A percentile compares a stretch with the other conserved stretches of the same genome.
These are phyloP conservation scores for Metarhizium album DNA, from an alignment of 2,329 filamentous ascomycete species.

Conservation along the genomic window DNA sequence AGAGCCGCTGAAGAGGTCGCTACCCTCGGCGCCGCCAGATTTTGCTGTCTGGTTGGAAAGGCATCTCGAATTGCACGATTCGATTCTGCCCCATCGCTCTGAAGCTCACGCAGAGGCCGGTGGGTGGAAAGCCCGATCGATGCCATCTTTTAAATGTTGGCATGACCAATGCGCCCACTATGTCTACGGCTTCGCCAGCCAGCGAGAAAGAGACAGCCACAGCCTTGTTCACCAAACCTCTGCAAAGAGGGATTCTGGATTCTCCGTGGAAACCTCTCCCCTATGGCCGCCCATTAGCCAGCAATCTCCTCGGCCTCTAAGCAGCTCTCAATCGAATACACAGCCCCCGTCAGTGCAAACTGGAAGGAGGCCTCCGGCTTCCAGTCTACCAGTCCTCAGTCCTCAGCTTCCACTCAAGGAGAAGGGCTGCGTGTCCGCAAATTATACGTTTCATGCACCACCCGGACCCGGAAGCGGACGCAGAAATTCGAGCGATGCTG, in stretches of 20 bases:
- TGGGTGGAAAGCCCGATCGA: constrained; percentile 2
- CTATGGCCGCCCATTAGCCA: constrained; percentile 1
- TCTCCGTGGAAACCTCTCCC: constrained; percentile 23
- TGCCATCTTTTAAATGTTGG: constrained; percentile 39
- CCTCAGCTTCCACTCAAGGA: constrained; percentile 7
- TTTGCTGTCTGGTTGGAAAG: constrained; percentile 42
- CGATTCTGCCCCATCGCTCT: constrained; percentile 25
- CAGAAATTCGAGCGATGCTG: constrained; percentile 33
- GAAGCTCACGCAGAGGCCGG: constrained; percentile 3
- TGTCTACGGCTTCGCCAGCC: constrained; percentile 44
- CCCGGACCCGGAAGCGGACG: constrained; percentile 6
- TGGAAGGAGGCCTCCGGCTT: not conserved
- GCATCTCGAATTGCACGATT: constrained; percentile 39
- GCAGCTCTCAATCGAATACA: not conserved
- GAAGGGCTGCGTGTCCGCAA: constrained; percentile 6
- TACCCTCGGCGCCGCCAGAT: constrained; percentile 29
- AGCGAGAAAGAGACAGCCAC: constrained; percentile 41
- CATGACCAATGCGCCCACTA: constrained; percentile 46
- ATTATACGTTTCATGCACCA: not conserved
- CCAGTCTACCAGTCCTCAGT: constrained; percentile 9
- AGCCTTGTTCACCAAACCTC: constrained; percentile 31
- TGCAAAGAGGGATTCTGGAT: constrained; percentile 33
- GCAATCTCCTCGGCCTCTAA: constrained; percentile 1
- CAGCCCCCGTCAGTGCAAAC: constrained; percentile 4
- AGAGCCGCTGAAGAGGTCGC: constrained; percentile 18